Base-by-base conservation (phyloP, 2,329 filamentous ascomycete genomes). In the Bisporella sp. region DNA sequence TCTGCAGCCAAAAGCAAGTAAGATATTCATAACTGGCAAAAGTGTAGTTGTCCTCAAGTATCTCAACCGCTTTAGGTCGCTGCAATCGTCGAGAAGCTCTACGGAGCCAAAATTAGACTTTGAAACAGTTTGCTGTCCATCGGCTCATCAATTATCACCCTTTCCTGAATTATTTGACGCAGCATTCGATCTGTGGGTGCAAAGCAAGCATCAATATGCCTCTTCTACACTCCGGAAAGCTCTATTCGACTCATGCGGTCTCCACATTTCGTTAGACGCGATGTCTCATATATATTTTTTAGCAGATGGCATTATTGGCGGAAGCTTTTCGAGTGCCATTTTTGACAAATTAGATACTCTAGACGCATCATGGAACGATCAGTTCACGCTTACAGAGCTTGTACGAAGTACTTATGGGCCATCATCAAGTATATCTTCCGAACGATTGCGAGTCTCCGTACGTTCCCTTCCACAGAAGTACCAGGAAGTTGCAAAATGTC, bases 21-120 rank as follows among this genome's bases (percentile, higher is more conserved):
- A 83, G 54, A 89, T 96, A 37, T 92, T 96, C 60, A 89, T 84
- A 1, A 84, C 89, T 1, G 92, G 92, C 0, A 96, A 96, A 68
- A 95, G 86, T 59, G 84, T 93, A 49, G 81, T 93, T 1, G 85
- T 96, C 42, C 70, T 96, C n/a, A 84, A 84, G 53, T 79, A 85
- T 45, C 73, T 96, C 8, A 80, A 82, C 40, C 73, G 76, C 49
- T 73, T 77, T 53, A 65, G 71, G 45, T 59, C 68, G 45, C 45
- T 62, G 59, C 60, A 55, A 50, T 64, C 53, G 44, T 67, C 57
- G 47, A 61, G 48, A 62, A 64, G 49, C 51, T 67, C 53, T 41
- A 52, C 55, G 47, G 76, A 75, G 54, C 74, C 70, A 33, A 68
- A 58, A 11, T 66, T 89, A n/a, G 73, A 79, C 39, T 82, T 82